phyloP scores from a whole-genome alignment of 2,329 filamentous ascomycete genomes.

The Aaosphaeria arxii region DNA sequence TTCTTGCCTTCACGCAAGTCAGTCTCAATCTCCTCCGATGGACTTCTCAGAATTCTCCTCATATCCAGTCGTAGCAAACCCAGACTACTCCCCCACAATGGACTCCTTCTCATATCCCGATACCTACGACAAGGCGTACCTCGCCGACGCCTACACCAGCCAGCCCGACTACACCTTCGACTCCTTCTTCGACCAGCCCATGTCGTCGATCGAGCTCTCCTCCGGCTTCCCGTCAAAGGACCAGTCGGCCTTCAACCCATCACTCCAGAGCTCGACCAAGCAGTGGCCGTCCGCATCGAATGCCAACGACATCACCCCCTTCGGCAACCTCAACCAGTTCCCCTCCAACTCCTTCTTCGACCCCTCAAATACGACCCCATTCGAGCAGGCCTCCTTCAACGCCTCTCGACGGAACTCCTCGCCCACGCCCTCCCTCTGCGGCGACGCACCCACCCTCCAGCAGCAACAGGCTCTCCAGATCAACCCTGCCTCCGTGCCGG shows the following conservation, averaged over 20 bases:
- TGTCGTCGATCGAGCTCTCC: conserved; percentile 21
- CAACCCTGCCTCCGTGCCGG: not conserved
- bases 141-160: conserved; percentile 18
- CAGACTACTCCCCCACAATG: conserved; percentile 21
- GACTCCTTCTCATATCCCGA: conserved; percentile 20
- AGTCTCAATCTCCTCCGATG: conserved; percentile 12
- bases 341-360: conserved; percentile 19
- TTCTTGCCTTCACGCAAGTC: not conserved
- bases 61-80: conserved; percentile 20
- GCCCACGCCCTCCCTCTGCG: conserved; percentile 32
- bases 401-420: conserved; percentile 19
- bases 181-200: conserved; percentile 26
- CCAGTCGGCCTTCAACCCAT: conserved; percentile 11
- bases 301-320: conserved; percentile 16
- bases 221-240: conserved; percentile 12
- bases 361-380: not conserved
- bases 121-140: conserved; percentile 21
- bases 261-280: conserved; percentile 10
- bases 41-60: conserved; percentile 13
- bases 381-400: conserved; percentile 9
- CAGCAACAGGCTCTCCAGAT: not conserved
- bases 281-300: conserved; percentile 6
- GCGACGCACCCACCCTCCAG: conserved; percentile 16
- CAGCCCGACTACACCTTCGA: conserved; percentile 22
- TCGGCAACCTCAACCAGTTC: conserved; percentile 11